phyloP scores from a whole-genome alignment of 495 filamentous ascomycete species.

The Penicillium pulvis region DNA sequence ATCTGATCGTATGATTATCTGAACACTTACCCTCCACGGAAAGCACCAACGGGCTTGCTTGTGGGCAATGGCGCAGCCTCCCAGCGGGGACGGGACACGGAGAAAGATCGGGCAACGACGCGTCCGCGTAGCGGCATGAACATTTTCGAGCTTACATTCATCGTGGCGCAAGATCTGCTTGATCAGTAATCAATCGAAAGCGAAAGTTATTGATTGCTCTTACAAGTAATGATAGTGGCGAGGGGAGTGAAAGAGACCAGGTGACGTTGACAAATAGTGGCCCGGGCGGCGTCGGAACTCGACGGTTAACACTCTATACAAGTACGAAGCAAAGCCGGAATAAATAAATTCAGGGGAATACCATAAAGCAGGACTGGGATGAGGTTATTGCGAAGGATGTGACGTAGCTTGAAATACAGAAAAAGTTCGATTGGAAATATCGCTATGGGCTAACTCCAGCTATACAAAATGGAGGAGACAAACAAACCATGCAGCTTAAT shows the following conservation, averaged over 20 bases:
- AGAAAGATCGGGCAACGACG: constrained; percentile 37
- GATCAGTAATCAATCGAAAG: constrained; percentile 13
- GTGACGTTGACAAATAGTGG: constrained; percentile 36
- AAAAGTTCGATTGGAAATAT: not conserved
- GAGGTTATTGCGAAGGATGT: not conserved
- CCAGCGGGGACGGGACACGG: constrained; percentile 37
- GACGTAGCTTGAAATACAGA: not conserved
- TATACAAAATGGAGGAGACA: constrained; percentile 10
- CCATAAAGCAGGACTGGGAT: not conserved
- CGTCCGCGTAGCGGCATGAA: constrained; percentile 29
- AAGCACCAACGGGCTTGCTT: constrained; percentile 84
- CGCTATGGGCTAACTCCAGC: constrained; percentile 11
- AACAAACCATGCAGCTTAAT: constrained; percentile 18
- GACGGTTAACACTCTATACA: not conserved
- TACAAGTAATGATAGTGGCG: constrained; percentile 20
- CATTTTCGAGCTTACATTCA: constrained; percentile 26
- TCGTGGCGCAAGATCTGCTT: constrained; percentile 19
- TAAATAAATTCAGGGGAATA: not conserved
- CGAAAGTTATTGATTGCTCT: constrained; percentile 1
- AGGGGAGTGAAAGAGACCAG: constrained; percentile 18
- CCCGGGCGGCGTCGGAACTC: constrained; percentile 22
- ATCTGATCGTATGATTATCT: not conserved
- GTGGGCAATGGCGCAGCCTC: constrained; percentile 57
- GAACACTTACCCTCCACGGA: constrained; percentile 81
- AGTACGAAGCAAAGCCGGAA: not conserved